Percentiles rank a stretch among this genome's conserved stretches.
Conservation (phyloP, 2,329 filamentous ascomycete species). For the Aureobasidium zeae region DNA sequence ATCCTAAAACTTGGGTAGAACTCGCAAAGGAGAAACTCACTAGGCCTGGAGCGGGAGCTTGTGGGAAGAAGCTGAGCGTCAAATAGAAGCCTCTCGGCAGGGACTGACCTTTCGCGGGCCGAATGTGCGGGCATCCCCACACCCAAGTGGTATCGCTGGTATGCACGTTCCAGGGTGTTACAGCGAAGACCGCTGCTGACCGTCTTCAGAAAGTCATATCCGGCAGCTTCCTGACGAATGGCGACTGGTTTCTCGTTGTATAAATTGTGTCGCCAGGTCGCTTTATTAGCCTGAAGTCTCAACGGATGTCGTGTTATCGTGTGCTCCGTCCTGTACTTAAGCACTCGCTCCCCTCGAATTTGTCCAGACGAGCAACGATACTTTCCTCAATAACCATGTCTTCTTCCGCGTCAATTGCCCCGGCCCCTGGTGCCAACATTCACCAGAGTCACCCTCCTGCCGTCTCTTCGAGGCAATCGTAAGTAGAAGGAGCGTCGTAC, state of each 20-base stretch:
- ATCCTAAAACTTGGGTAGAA: constrained; percentile 9
- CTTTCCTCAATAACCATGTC: constrained; percentile 23
- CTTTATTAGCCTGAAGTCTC: constrained; percentile 15
- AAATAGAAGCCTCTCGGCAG: neutral
- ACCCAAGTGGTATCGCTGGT: neutral
- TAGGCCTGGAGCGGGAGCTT: neutral
- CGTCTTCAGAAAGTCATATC: too few species aligned
- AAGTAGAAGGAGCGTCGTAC: constrained; percentile 22
- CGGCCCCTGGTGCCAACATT: constrained; percentile 15
- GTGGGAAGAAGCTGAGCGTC: neutral
- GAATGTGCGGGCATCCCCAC: constrained; percentile 1
- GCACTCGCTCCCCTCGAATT: neutral
- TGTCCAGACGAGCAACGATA: neutral
- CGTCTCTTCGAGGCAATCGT: constrained; percentile 22
- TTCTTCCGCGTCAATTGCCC: constrained; percentile 28
- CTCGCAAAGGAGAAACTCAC: neutral
- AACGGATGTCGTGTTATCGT: constrained; percentile 5
- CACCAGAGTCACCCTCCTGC: constrained; percentile 29
- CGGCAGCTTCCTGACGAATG: constrained; percentile 6
- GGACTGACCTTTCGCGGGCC: constrained; percentile 6
- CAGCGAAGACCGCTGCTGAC: too few species aligned
- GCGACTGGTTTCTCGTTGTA: constrained; percentile 3
- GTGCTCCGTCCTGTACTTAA: constrained; percentile 9
- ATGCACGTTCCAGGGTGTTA: too few species aligned
- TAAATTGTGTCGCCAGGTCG: constrained; percentile 11